Evolutionary conservation across 2,329 filamentous ascomycete genomes (phyloP).

Genomic region (Cercospora zeae-maydis): DNA sequence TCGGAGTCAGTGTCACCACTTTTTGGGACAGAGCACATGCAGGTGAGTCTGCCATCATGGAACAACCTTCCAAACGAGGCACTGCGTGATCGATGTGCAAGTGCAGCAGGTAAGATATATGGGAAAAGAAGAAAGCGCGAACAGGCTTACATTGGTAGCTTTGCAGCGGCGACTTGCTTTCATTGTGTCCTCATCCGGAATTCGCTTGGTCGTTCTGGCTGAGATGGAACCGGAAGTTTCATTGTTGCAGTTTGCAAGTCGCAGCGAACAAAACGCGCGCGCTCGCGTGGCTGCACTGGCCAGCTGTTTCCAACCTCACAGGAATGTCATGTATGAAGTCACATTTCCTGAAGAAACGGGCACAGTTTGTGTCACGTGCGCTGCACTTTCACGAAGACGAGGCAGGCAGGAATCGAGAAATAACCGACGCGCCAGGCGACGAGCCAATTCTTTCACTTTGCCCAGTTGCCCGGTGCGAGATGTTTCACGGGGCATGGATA

Average conservation of each 20-base stretch:
- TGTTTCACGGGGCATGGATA: not conserved
- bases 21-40: not conserved
- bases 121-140: not conserved
- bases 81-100: not conserved
- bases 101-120: not conserved
- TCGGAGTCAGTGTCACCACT: not conserved
- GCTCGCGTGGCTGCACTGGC: constrained; percentile 4
- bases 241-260: not conserved
- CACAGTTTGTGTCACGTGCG: not conserved
- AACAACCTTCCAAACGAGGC: not conserved
- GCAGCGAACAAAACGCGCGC: not conserved
- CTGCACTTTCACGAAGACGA: not conserved
- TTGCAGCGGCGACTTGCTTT: not conserved
- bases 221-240: not conserved
- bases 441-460: not conserved
- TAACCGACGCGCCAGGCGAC: not conserved
- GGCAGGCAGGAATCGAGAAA: not conserved
- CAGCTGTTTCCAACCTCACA: not conserved
- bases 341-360: not conserved
- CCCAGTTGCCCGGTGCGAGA: not conserved
- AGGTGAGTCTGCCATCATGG: not conserved
- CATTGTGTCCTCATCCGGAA: constrained; percentile 1
- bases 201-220: not conserved
- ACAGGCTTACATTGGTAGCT: not conserved
- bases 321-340: not conserved